phyloP scores from a whole-genome alignment of 1,139 yeast genomes.

The Geotrichum candidum region DNA sequence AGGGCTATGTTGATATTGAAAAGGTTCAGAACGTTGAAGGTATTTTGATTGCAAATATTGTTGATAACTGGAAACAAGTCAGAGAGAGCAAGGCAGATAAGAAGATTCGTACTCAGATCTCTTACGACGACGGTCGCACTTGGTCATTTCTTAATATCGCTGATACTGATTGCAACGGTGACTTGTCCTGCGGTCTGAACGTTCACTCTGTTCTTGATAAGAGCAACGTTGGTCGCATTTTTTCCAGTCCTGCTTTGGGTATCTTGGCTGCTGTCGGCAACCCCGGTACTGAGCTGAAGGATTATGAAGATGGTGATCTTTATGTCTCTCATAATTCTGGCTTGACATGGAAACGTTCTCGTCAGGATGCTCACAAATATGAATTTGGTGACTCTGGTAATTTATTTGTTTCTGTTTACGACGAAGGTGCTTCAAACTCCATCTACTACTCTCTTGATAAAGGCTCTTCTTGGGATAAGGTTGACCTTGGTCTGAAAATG shows the following conservation, averaged over 20 bases:
- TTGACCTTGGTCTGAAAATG: conserved; percentile 45
- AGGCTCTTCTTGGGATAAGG: conserved; percentile 58
- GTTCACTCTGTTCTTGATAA: conserved; percentile 46
- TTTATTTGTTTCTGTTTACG: conserved; percentile 57
- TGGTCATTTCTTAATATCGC: conserved; percentile 52
- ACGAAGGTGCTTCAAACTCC: conserved; percentile 25
- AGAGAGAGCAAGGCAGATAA: conserved; percentile 17
- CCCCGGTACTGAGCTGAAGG: conserved; percentile 28
- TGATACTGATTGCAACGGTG: conserved; percentile 38
- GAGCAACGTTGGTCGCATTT: conserved; percentile 50
- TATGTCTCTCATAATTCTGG: conserved; percentile 79
- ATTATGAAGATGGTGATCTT: conserved; percentile 31
- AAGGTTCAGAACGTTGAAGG: conserved; percentile 64
- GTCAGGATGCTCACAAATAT: conserved; percentile 51
- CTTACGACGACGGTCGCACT: conserved; percentile 59
- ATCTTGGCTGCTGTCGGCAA: conserved; percentile 49
- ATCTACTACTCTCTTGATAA: conserved; percentile 63
- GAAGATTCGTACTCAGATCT: conserved; percentile 39
- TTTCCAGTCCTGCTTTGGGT: conserved; percentile 70
- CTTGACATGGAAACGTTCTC: conserved; percentile 54
- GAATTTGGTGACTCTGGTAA: conserved; percentile 81
- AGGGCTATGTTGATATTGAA: conserved; percentile 42
- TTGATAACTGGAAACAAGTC: conserved; percentile 28
- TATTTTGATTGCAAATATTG: conserved; percentile 54
- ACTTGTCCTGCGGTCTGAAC: conserved; percentile 53